A percentile compares a stretch with the other conserved stretches of the same genome.
Evolutionary conservation across 2,329 filamentous ascomycete genomes (phyloP).

Genomic region (Kalaharituber pfeilii): DNA sequence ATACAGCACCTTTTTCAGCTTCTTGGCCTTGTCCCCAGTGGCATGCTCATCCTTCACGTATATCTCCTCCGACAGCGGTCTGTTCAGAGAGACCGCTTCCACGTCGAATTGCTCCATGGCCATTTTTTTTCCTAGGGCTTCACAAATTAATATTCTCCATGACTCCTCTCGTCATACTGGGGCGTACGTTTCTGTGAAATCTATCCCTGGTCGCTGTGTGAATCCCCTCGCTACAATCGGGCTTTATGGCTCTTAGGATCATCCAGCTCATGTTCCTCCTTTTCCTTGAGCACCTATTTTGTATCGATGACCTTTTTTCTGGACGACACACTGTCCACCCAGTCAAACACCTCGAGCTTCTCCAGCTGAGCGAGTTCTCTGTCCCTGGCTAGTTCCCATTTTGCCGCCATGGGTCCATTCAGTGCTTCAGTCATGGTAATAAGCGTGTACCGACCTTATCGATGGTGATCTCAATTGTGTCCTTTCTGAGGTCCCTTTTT

Average conservation of each 20-base stretch:
- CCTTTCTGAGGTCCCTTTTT: too few species aligned
- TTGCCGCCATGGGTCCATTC: neutral
- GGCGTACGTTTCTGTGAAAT: neutral
- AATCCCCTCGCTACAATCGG: neutral
- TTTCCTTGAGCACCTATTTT: neutral
- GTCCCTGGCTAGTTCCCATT: neutral
- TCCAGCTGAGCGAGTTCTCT: neutral
- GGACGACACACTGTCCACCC: too few species aligned
- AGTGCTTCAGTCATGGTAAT: neutral
- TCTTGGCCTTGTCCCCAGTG: too few species aligned
- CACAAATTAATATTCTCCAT: neutral
- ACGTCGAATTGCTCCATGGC: neutral
- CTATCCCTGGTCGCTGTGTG: neutral
- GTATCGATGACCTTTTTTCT: neutral
- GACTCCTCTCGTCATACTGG: neutral
- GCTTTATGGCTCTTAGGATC: neutral
- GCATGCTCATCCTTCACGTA: too few species aligned
- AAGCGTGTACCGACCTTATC: too few species aligned
- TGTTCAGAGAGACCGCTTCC: neutral
- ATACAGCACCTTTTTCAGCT: neutral
- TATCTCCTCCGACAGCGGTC: neutral
- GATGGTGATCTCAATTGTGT: too few species aligned
- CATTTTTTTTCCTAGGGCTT: neutral
- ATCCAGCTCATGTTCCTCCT: neutral
- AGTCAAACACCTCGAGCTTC: neutral